Evolutionary conservation across 2,329 filamentous ascomycete genomes (phyloP).

Genomic region (Aspergillus carbonarius): DNA sequence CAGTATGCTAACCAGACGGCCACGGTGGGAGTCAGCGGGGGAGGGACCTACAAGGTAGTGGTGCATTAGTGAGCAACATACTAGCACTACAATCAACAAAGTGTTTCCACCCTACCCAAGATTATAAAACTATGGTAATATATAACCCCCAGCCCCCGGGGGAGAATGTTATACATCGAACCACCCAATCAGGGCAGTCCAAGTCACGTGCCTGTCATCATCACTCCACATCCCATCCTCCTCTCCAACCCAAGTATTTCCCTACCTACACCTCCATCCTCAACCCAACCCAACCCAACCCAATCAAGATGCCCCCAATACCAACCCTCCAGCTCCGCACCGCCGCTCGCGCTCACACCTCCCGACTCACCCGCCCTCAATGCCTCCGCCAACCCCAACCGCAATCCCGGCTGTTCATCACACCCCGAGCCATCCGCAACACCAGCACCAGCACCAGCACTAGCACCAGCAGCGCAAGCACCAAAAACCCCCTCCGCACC

Average conservation of each 20-base stretch:
- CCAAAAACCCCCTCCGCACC: neutral
- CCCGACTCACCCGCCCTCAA: slow-evolving; percentile 9
- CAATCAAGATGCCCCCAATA: slow-evolving; percentile 13
- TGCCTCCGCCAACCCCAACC: no score
- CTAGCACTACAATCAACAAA: neutral
- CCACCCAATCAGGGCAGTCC: slow-evolving; percentile 10
- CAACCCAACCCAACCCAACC: neutral
- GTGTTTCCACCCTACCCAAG: neutral
- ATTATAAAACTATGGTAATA: no score
- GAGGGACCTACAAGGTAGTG: slow-evolving; percentile 24
- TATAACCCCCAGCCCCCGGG: neutral
- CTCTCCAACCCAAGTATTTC: no score
- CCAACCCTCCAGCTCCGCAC: slow-evolving; percentile 12
- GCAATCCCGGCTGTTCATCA: slow-evolving; percentile 26
- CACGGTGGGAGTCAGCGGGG: slow-evolving; percentile 19
- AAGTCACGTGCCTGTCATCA: slow-evolving; percentile 8
- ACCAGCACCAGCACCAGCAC: neutral
- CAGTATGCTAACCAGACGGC: slow-evolving; percentile 21
- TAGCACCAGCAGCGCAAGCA: neutral
- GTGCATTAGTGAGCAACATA: slow-evolving; percentile 9
- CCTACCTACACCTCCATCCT: neutral
- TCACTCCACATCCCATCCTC: neutral
- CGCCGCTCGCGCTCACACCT: neutral
- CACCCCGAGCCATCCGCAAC: slow-evolving; percentile 9
- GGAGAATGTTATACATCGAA: neutral